Conservation (phyloP, 345 rosid species). For the Salix arbutifolia region DNA sequence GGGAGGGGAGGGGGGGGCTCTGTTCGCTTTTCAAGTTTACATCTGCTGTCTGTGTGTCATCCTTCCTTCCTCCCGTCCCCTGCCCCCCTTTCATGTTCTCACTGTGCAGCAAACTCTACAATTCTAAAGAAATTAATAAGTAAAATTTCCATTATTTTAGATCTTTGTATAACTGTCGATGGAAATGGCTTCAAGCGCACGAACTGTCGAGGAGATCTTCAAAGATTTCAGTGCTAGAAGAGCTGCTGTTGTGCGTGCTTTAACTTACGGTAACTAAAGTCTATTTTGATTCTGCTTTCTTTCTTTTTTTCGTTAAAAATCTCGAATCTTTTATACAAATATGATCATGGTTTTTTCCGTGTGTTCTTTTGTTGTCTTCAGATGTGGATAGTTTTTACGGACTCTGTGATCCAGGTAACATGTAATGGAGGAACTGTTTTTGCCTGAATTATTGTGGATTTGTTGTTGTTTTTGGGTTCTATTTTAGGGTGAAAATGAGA, state of each 20-base stretch:
- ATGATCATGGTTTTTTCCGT: not conserved
- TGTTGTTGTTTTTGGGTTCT: not conserved
- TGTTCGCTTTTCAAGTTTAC: constrained; percentile 4
- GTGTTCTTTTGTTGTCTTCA: not conserved
- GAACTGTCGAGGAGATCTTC: constrained; percentile 25
- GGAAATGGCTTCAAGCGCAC: constrained; percentile 21
- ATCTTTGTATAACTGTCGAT: constrained; percentile 10
- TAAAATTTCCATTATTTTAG: not conserved
- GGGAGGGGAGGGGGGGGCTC: too few relatives aligned
- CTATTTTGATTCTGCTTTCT: not conserved
- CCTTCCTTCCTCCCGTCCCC: not conserved
- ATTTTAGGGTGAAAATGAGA: not conserved
- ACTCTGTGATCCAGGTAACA: constrained; percentile 22
- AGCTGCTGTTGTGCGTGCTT: constrained; percentile 19
- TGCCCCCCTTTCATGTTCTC: not conserved
- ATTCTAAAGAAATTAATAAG: not conserved
- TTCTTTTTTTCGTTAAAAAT: not conserved
- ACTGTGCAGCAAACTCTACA: not conserved
- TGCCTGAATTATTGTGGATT: constrained; percentile 4
- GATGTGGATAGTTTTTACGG: constrained; percentile 22
- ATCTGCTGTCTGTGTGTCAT: not conserved
- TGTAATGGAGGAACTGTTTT: constrained; percentile 1
- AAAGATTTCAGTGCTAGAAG: constrained; percentile 21
- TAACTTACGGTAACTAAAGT: constrained; percentile 9
- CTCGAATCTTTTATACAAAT: not conserved